Evolutionary conservation across 164 flowering plant genomes (phyloP).

Genomic region (Platanus orientalis): DNA sequence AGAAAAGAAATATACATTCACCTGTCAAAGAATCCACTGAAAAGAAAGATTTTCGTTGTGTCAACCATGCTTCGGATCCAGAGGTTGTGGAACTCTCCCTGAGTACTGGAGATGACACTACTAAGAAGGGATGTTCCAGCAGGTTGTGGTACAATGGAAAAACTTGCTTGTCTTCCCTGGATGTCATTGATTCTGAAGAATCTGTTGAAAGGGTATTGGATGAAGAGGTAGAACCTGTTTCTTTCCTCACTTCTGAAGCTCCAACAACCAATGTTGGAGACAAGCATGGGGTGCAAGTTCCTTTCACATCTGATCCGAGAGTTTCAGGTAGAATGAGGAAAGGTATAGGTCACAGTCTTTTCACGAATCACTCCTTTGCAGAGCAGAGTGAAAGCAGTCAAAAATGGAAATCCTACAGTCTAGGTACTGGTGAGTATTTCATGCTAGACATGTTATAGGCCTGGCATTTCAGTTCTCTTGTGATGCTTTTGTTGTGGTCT

Average conservation of each 20-base stretch:
- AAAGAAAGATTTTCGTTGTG: constrained; percentile 4
- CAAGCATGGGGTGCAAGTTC: constrained; percentile 11
- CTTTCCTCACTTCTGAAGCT: constrained; percentile 12
- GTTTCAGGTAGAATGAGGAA: constrained; percentile 7
- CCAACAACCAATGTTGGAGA: constrained; percentile 8
- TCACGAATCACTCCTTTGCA: constrained; percentile 6
- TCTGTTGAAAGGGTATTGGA: constrained; percentile 17
- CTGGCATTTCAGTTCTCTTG: neutral
- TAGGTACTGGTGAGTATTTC: constrained; percentile 15
- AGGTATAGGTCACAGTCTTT: constrained; percentile 8
- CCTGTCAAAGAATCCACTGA: constrained; percentile 3
- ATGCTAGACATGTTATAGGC: neutral
- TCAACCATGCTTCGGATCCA: constrained; percentile 4
- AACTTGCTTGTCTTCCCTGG: constrained; percentile 3
- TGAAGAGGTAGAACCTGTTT: constrained; percentile 2
- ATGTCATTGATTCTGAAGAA: constrained; percentile 36
- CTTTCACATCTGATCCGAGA: constrained; percentile 11
- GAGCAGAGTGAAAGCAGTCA: constrained; percentile 7
- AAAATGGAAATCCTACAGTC: constrained; percentile 3
- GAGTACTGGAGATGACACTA: constrained; percentile 16
- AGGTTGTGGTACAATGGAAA: constrained; percentile 10
- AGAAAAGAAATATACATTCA: neutral
- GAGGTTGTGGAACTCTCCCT: constrained; percentile 32
- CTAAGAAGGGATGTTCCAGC: constrained; percentile 9
- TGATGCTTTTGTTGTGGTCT: neutral